These are phyloP conservation scores for Graphiopsis chlorocephala DNA, from an alignment of 2,329 filamentous ascomycete species.

Conservation along the genomic window DNA sequence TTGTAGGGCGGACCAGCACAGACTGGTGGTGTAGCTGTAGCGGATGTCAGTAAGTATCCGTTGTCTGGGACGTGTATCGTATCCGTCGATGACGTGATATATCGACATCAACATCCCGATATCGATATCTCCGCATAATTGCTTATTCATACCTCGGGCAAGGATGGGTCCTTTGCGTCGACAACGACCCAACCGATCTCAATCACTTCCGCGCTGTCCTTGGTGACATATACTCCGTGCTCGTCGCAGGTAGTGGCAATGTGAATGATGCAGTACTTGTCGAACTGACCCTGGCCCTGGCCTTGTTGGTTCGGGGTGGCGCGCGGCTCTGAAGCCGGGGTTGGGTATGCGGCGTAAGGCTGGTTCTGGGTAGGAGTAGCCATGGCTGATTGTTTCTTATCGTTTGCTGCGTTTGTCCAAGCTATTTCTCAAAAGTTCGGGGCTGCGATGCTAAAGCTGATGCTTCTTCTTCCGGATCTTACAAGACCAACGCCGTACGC, in stretches of 20 bases:
- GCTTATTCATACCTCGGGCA: slow-evolving; percentile 32
- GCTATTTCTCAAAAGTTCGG: neutral
- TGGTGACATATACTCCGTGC: slow-evolving; percentile 98
- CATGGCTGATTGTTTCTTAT: slow-evolving; percentile 22
- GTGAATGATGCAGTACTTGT: slow-evolving; percentile 97
- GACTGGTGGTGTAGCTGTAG: slow-evolving; percentile 86
- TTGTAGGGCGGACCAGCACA: slow-evolving; percentile 95
- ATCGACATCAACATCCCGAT: neutral
- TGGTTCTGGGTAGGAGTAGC: slow-evolving; percentile 31
- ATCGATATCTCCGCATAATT: neutral
- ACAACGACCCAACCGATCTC: slow-evolving; percentile 94
- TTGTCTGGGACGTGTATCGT: neutral
- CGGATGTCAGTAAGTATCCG: slow-evolving; percentile 11
- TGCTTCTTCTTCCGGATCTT: slow-evolving; percentile 10
- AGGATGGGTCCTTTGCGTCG: slow-evolving; percentile 31
- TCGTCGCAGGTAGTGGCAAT: slow-evolving; percentile 98
- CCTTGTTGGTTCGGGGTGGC: slow-evolving; percentile 32
- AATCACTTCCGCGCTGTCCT: slow-evolving; percentile 98
- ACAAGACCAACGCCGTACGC: slow-evolving; percentile 17
- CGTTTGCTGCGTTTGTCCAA: slow-evolving; percentile 2
- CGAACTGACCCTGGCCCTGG: slow-evolving; percentile 49
- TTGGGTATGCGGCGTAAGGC: slow-evolving; percentile 26
- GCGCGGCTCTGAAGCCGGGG: slow-evolving; percentile 20
- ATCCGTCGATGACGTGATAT: slow-evolving; percentile 7
- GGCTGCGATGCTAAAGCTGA: slow-evolving; percentile 1